Percentiles rank a stretch among this genome's conserved stretches.
These are phyloP conservation scores for Brassica juncea DNA, from an alignment of 345 rosid species.

Conservation along the genomic window DNA sequence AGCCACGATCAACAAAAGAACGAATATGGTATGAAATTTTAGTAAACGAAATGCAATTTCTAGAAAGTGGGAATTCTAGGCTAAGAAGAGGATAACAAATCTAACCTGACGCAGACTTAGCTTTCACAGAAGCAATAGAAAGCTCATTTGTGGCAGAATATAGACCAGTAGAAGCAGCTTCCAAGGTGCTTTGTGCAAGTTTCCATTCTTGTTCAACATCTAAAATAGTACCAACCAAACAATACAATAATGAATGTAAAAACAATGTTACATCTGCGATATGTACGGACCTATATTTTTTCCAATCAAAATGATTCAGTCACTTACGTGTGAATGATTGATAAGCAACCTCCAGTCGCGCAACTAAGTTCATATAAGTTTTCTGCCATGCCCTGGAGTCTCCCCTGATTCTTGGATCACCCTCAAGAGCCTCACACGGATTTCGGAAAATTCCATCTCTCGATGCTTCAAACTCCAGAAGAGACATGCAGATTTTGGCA, in stretches of 20 bases:
- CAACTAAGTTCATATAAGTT: conserved; percentile 61
- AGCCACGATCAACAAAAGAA: conserved; percentile 12
- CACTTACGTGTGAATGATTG: conserved; percentile 81
- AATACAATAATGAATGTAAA: conserved; percentile 7
- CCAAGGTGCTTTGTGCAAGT: conserved; percentile 74
- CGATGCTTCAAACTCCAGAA: conserved; percentile 87
- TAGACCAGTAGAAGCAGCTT: conserved; percentile 74
- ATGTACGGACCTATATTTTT: conserved; percentile 12
- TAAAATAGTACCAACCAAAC: conserved; percentile 36
- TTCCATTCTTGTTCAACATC: conserved; percentile 87
- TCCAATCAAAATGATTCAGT: conserved; percentile 11
- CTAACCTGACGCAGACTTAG: conserved; percentile 87
- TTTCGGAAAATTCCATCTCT: conserved; percentile 73
- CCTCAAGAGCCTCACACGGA: conserved; percentile 60
- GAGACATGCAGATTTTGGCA: conserved; percentile 69
- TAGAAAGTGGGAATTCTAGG: conserved; percentile 13
- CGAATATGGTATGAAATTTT: conserved; percentile 1
- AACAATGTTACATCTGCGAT: conserved; percentile 17
- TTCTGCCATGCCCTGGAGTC: conserved; percentile 83
- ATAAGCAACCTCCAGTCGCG: conserved; percentile 69
- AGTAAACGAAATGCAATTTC: background rate
- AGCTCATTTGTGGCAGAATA: conserved; percentile 78
- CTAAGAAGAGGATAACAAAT: conserved; percentile 22
- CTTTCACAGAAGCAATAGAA: conserved; percentile 67
- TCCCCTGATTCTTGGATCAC: conserved; percentile 47